Evolutionary conservation across 2,329 filamentous ascomycete species (phyloP).

Genomic region (Colletotrichum shisoi): DNA sequence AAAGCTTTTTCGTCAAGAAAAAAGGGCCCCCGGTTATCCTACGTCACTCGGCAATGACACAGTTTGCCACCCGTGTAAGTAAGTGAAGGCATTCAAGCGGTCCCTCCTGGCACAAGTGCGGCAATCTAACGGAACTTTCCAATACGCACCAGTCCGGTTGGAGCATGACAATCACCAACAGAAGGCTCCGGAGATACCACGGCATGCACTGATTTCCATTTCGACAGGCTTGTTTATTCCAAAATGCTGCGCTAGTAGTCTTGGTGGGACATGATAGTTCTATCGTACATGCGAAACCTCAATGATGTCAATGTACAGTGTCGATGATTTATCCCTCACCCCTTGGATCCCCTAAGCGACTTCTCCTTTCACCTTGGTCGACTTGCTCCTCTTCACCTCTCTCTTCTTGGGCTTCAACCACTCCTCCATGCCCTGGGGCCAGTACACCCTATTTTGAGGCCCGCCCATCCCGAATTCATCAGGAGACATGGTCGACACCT

Average conservation of each 20-base stretch:
- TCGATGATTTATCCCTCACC: background rate
- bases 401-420: conserved; percentile 86
- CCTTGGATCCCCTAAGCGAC: conserved; percentile 44
- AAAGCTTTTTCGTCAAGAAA: too few species aligned
- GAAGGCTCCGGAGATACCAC: too few species aligned
- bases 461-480: conserved; percentile 89
- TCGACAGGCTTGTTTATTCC: background rate
- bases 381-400: conserved; percentile 64
- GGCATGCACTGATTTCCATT: too few species aligned
- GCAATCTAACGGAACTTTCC: background rate
- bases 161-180: too few species aligned
- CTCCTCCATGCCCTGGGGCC: conserved; percentile 88
- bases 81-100: background rate
- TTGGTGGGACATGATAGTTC: background rate
- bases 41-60: background rate
- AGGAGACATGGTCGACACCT: conserved; percentile 61
- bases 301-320: background rate
- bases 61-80: background rate
- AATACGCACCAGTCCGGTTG: too few species aligned
- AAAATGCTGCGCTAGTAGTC: background rate
- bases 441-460: conserved; percentile 81
- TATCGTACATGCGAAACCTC: background rate
- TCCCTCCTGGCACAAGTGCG: background rate
- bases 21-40: too few species aligned
- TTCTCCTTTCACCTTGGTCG: conserved; percentile 43